phyloP scores from a whole-genome alignment of 768 basidiomycete species.

The Lactarius evosmus region DNA sequence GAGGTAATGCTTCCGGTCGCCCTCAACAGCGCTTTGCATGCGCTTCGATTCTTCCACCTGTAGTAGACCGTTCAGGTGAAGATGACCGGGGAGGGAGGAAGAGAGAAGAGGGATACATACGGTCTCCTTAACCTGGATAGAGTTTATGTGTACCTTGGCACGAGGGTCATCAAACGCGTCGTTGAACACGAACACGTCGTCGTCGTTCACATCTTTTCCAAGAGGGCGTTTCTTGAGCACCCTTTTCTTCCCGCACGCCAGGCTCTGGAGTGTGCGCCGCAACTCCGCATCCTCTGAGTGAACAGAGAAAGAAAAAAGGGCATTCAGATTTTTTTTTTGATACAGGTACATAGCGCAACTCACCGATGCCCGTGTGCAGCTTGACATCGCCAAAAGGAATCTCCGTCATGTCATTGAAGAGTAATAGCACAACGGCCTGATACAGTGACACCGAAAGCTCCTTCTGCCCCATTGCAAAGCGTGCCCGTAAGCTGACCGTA shows the following conservation, averaged over 20 bases:
- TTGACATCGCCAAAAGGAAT: slow-evolving; percentile 66
- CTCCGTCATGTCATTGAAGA: slow-evolving; percentile 72
- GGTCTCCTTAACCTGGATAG: slow-evolving; percentile 91
- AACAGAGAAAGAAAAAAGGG: slow-evolving; percentile 30
- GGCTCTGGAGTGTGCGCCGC: slow-evolving; percentile 82
- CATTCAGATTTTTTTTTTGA: slow-evolving; percentile 19
- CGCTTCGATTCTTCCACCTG: slow-evolving; percentile 83
- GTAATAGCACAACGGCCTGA: slow-evolving; percentile 80
- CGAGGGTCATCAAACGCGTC: slow-evolving; percentile 74
- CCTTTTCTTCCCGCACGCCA: slow-evolving; percentile 88
- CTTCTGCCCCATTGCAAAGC: slow-evolving; percentile 68
- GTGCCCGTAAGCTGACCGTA: slow-evolving; percentile 69
- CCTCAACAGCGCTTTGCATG: slow-evolving; percentile 81
- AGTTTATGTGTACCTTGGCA: slow-evolving; percentile 86
- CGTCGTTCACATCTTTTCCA: slow-evolving; percentile 72
- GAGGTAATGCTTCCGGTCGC: slow-evolving; percentile 79
- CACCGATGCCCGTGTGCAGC: slow-evolving; percentile 68
- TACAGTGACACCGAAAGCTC: slow-evolving; percentile 90
- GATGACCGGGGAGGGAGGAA: neutral
- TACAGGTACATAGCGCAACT: slow-evolving; percentile 30
- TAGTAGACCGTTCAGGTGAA: neutral
- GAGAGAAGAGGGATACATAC: slow-evolving; percentile 44
- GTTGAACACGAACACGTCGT: slow-evolving; percentile 81
- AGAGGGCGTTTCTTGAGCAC: slow-evolving; percentile 78
- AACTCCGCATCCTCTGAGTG: slow-evolving; percentile 65